These are phyloP conservation scores for Plasmodium gallinaceum DNA, from an alignment of 169 alveolate genomes.

Conservation along the genomic window DNA sequence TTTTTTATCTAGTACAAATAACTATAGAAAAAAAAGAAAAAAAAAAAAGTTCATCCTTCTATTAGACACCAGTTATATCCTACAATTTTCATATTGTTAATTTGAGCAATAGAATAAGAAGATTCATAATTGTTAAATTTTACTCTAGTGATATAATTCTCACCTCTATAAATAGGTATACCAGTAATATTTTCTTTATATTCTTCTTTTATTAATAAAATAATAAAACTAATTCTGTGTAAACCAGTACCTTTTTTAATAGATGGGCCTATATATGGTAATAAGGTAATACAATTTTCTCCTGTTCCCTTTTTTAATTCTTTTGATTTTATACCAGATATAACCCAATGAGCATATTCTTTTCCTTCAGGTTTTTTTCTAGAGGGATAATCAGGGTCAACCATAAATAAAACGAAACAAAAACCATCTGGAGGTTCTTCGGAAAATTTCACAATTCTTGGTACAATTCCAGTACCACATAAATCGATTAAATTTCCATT, in stretches of 20 bases:
- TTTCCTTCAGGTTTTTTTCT: conserved; percentile 75
- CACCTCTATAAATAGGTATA: conserved; percentile 68
- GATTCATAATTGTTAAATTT: conserved; percentile 59
- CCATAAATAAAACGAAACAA: conserved; percentile 68
- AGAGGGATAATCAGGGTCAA: conserved; percentile 73
- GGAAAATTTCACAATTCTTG: conserved; percentile 68
- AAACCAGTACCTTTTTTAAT: conserved; percentile 72
- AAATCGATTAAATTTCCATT: conserved; percentile 56
- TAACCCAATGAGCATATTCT: conserved; percentile 71
- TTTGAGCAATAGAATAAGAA: conserved; percentile 39
- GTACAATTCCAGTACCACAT: conserved; percentile 71
- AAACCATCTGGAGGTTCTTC: conserved; percentile 75
- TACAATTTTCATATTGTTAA: conserved; percentile 66
- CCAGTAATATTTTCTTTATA: conserved; percentile 43
- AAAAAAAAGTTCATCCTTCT: conserved; percentile 18
- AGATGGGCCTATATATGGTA: conserved; percentile 74
- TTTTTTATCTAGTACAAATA: not conserved
- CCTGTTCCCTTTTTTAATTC: conserved; percentile 71
- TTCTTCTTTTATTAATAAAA: conserved; percentile 62
- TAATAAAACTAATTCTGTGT: conserved; percentile 65
- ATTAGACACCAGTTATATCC: conserved; percentile 74
- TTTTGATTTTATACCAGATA: conserved; percentile 72
- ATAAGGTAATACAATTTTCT: conserved; percentile 47
- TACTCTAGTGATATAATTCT: conserved; percentile 54
- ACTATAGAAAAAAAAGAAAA: not conserved